These are phyloP conservation scores for Pyricularia pennisetigena DNA, from an alignment of 2,329 filamentous ascomycete species.

Conservation along the genomic window DNA sequence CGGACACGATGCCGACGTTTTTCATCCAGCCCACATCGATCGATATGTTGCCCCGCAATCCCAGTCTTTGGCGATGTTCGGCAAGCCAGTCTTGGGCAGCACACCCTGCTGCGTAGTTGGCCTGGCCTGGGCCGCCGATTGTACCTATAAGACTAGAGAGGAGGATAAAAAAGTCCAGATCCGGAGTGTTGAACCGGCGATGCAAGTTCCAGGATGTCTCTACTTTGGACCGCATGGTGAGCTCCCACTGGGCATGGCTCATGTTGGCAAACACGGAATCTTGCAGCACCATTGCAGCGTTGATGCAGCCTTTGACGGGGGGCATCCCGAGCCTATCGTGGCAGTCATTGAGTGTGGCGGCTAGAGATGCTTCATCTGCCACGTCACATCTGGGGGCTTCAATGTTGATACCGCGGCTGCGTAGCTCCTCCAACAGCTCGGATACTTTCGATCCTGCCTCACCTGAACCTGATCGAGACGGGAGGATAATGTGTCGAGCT, in stretches of 20 bases:
- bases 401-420: background rate
- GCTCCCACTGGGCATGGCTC: conserved; percentile 4
- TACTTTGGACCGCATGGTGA: conserved; percentile 18
- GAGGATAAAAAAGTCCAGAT: conserved; percentile 21
- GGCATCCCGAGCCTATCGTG: conserved; percentile 6
- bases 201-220: conserved; percentile 21
- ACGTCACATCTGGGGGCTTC: background rate
- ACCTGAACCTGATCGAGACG: background rate
- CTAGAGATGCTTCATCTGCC: background rate
- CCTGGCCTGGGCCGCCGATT: conserved; percentile 13
- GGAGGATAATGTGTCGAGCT: conserved; percentile 9
- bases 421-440: background rate
- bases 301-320: conserved; percentile 23
- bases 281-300: conserved; percentile 19
- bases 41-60: conserved; percentile 9
- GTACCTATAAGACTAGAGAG: conserved; percentile 16
- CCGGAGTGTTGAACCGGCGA: conserved; percentile 6
- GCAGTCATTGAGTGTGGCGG: background rate
- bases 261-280: conserved; percentile 8
- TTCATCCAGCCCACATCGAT: conserved; percentile 15
- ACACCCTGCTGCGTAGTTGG: conserved; percentile 22
- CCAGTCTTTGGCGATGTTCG: conserved; percentile 10
- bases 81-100: conserved; percentile 21
- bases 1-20: conserved; percentile 36
- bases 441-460: background rate